Evolutionary conservation across 768 basidiomycete species (phyloP), one percentile per base, ranked within the genome.

Genomic region (Mycena metata): DNA sequence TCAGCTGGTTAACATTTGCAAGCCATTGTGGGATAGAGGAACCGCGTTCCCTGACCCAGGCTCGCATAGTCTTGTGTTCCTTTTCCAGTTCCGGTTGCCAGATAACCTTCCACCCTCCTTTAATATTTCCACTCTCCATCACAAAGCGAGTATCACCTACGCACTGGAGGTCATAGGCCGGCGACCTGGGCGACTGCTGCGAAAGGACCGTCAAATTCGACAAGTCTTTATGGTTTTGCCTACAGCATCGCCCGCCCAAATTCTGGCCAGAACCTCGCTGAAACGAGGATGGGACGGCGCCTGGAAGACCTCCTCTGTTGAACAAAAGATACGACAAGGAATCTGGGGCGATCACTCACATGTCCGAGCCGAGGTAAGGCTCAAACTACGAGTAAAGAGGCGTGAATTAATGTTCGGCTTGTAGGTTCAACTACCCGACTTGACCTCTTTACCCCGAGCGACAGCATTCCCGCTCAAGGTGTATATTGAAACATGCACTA

Each of bases 51-150:
- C 66, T 30, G 52, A 67, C 47, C 56, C 66, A 3, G 65, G 61
- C 16, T 49, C 64, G 9, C 64, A 61, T 51, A 3, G 60, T 19
- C 66, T 66, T 10, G 47, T 49, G 13, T 26, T 54, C 17, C 63
- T 57, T n/a, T 71, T 67, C 47, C 24, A 64, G 19, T 67, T 71
- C 24, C 42, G 42, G n/a, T 49, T 67, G 19, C 66, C 70, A 19
- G 46, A 41, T 39, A 26, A 45, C 52, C 52, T 71, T 17, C 70
- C 70, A 21, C 70, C 70, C 8, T 67, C 70, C 35, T 71, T 67
- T 23, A 26, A 64, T 35, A 39, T 64, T 23, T 60, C 58, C 35
- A 54, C 52, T 11, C 41, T 36, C 16, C 51, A 51, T 39, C 61
- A 56, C 23, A 46, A 55, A 51, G 69, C 66, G 33, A 11, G 17